Base-by-base conservation (phyloP, 192 early-diverging fungal genomes). In the Spizellomyces sp. region DNA sequence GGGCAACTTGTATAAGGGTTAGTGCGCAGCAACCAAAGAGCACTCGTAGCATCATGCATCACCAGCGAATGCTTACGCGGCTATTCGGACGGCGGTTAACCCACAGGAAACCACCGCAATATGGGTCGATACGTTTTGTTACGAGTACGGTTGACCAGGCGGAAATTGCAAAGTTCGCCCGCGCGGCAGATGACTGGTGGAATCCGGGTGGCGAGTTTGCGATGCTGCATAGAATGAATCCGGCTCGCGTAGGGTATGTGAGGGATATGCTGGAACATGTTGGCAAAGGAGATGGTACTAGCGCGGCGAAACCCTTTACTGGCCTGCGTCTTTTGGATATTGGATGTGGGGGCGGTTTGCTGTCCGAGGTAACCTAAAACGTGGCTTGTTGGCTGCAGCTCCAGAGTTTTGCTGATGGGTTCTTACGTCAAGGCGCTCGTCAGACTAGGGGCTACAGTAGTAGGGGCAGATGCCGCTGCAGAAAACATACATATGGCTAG, bases 301-400 rank as follows among this genome's bases (percentile, higher is more conserved):
- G 48, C 6, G 9, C 56, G 19, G 15, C 47, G 27, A 55, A 67
- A 52, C 79, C 80, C 47, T 68, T 95, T 46, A 69, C 74, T 19
- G 88, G 89, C 0, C 54, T 89, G 52, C 52, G 76, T 8, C 86
- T 94, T 46, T 75, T 96, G 9, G 96, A 99, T 79, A 89, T 99
- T 9, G 96, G 96, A 2, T 95, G 96, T 77, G 96, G 96, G 27
- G 96, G 95, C 43, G 96, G 96, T 6, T 70, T 99, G 43, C 83
- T 97, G 45, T 84, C 90, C 0, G 94, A 99, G 88, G 86, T 89
- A 79, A 21, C 48, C 45, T 69, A 45, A 27, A n/a, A 17, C 55
- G 19, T n/a, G 67, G 12, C 36, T 17, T 43, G 43, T 22, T 9
- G 47, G n/a, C 4, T n/a, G 70, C 56, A n/a, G 12, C 5, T 17